Conservation (phyloP, 106 monocot genomes). For the Cymbidium sinense region DNA sequence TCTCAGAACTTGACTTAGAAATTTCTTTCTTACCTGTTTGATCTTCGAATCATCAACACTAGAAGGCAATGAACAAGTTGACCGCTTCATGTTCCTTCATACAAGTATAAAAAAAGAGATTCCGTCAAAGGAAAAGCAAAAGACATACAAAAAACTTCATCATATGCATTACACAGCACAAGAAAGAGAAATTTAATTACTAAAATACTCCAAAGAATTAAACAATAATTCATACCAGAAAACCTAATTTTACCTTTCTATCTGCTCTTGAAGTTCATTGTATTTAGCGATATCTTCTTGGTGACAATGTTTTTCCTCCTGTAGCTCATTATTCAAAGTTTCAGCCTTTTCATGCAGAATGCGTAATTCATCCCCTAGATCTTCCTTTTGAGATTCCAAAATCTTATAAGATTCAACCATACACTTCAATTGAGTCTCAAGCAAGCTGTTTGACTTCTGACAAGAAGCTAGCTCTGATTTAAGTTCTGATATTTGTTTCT, state of each 20-base stretch:
- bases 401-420: constrained; percentile 87
- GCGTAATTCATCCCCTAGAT: constrained; percentile 60
- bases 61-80: constrained; percentile 8
- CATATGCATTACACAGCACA: not conserved
- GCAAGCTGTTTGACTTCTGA: constrained; percentile 74
- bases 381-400: constrained; percentile 48
- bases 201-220: not conserved
- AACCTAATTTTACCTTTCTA: constrained; percentile 47
- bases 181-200: not conserved
- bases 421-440: constrained; percentile 91
- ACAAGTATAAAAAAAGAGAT: constrained; percentile 9
- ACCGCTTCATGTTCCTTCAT: constrained; percentile 39
- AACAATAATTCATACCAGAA: not conserved
- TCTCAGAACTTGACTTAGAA: not conserved
- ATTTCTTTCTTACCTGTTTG: constrained; percentile 6
- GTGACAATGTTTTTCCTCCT: constrained; percentile 57
- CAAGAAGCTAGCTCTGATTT: constrained; percentile 45
- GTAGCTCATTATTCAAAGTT: constrained; percentile 50
- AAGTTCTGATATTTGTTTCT: constrained; percentile 36
- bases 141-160: not conserved
- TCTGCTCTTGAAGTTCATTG: constrained; percentile 63
- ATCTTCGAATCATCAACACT: not conserved
- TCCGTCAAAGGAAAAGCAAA: not conserved
- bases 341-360: constrained; percentile 44
- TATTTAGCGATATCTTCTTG: constrained; percentile 50